These are phyloP conservation scores for Tubosaeta sp. DNA, from an alignment of 768 basidiomycete genomes.

Conservation along the genomic window DNA sequence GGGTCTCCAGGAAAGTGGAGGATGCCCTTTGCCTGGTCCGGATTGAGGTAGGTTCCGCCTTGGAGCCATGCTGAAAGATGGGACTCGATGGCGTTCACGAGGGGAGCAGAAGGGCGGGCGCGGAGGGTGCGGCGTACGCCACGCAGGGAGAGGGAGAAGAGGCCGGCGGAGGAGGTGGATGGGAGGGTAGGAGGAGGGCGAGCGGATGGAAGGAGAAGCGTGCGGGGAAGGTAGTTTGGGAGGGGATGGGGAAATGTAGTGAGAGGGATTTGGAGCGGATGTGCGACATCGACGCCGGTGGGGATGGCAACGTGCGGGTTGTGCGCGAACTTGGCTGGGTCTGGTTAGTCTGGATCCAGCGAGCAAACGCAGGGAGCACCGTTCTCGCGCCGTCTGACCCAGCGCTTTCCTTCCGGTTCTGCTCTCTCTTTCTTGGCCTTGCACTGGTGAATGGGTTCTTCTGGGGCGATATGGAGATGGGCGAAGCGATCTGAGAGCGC, in stretches of 20 bases:
- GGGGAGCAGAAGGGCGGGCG: constrained; percentile 46
- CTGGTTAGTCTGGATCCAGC: constrained; percentile 1
- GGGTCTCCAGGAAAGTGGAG: constrained; percentile 38
- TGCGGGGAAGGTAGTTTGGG: constrained; percentile 65
- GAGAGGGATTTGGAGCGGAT: constrained; percentile 39
- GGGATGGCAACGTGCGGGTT: constrained; percentile 73
- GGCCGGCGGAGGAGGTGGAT: constrained; percentile 60
- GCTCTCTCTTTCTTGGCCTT: constrained; percentile 45
- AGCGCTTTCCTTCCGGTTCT: constrained; percentile 75
- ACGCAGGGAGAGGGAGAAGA: constrained; percentile 72
- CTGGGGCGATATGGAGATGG: constrained; percentile 37
- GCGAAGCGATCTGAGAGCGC: constrained; percentile 51
- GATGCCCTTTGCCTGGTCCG: constrained; percentile 37
- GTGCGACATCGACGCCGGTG: constrained; percentile 48
- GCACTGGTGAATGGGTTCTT: constrained; percentile 6
- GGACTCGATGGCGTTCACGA: constrained; percentile 65
- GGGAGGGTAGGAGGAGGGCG: constrained; percentile 41
- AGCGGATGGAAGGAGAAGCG: constrained; percentile 45
- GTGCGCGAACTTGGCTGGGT: constrained; percentile 60
- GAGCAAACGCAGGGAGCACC: constrained; percentile 38
- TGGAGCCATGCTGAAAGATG: constrained; percentile 63
- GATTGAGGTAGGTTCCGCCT: constrained; percentile 53
- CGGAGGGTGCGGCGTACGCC: constrained; percentile 70
- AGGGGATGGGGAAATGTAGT: constrained; percentile 76
- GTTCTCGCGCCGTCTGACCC: constrained; percentile 73